Conservation (phyloP, 1,139 yeast species). For the Scheffersomyces insectosa region DNA sequence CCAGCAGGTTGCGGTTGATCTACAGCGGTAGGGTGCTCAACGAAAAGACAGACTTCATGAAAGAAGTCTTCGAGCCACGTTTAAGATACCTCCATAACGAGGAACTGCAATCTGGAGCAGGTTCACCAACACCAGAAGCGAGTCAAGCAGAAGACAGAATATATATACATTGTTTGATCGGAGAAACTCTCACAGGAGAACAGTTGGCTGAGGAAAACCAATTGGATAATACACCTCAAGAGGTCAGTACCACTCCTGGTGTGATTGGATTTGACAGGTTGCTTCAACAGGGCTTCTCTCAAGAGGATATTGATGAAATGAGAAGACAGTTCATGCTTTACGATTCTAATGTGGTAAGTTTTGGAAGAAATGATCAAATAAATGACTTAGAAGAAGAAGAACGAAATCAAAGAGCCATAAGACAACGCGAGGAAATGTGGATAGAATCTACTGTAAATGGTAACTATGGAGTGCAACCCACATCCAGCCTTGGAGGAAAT, state of each 20-base stretch:
- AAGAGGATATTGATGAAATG: conserved; percentile 69
- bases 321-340: conserved; percentile 76
- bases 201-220: conserved; percentile 66
- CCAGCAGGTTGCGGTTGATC: conserved; percentile 66
- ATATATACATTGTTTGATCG: conserved; percentile 80
- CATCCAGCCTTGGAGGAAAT: background rate
- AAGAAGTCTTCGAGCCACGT: conserved; percentile 45
- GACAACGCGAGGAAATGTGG: conserved; percentile 87
- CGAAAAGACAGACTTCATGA: conserved; percentile 55
- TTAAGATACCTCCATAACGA: conserved; percentile 9
- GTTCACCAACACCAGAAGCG: conserved; percentile 5
- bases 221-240: conserved; percentile 53
- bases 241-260: conserved; percentile 61
- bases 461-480: conserved; percentile 2
- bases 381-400: conserved; percentile 47
- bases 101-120: conserved; percentile 2
- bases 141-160: conserved; percentile 21
- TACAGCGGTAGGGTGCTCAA: conserved; percentile 72
- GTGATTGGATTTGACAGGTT: conserved; percentile 85
- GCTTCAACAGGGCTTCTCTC: conserved; percentile 79
- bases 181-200: conserved; percentile 60
- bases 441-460: conserved; percentile 71
- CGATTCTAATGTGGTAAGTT: conserved; percentile 29
- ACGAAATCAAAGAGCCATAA: conserved; percentile 35
- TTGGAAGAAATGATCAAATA: conserved; percentile 24